Base-by-base conservation (phyloP, 345 rosid genomes). In the Euclidium syriacum region DNA sequence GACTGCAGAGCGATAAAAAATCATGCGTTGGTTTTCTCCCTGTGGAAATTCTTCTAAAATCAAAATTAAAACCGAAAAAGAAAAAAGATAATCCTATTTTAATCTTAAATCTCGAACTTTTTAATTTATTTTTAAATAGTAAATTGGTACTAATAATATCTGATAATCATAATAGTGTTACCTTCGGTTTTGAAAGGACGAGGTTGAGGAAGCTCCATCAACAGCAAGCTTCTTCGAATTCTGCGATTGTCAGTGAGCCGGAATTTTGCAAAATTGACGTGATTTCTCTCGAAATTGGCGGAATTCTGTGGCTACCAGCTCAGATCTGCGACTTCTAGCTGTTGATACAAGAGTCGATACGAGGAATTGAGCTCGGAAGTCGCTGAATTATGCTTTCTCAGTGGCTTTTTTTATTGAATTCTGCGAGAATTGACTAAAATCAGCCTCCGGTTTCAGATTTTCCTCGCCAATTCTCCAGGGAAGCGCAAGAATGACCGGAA, bases 11-110 rank as follows among this genome's bases (percentile, higher is more conserved):
- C 54, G 99, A 86, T 47, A 90, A 81, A 78, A 90, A 90, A 78
- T 94, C 96, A 36, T 84, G 92, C 20, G 86, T 81, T 70, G 96
- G 79, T 83, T 90, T 83, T 76, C 84, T 86, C 66, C 92, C 97
- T 94, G 90, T 68, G 46, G 22, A 77, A 75, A 65, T 66, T 56
- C 76, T 58, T 79, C 76, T 70, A 32, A 52, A 52, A 73, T 67
- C 73, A 58, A 73, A 67, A 22, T 65, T 27, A 35, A 50, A 72
- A 48, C 19, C 50, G 24, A 29, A 30, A 14, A 15, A 3, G 3
- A 18, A 29, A 5, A 62, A 8, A 34, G 2, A 58, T 24, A 32
- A 38, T 50, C 32, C 14, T 2, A 11, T 46, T 39, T 17, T 25
- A 50, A 48, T 11, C n/a, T 22, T 1, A 48, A 34, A 18, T n/a